Conservation (phyloP, 1,284 basidiomycete genomes). For the Apiotrichum brassicae region DNA sequence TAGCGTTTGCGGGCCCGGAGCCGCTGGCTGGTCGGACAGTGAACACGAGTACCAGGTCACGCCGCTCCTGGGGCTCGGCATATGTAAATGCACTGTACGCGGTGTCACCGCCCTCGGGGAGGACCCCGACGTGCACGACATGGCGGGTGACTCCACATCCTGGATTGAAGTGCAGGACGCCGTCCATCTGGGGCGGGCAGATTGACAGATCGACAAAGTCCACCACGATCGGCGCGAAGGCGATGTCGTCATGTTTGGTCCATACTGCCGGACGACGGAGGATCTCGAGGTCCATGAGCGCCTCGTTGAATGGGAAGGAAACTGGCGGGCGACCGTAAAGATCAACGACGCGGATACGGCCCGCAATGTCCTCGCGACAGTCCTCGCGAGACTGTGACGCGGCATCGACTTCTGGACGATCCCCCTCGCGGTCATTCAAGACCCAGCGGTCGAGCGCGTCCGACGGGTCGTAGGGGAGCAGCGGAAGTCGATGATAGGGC, state of each 20-base stretch:
- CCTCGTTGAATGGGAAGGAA: background rate
- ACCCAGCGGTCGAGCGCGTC: background rate
- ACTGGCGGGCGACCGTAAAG: background rate
- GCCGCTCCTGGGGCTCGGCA: background rate
- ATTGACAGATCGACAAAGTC: background rate
- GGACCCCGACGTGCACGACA: background rate
- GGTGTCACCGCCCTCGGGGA: background rate
- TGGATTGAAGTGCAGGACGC: background rate
- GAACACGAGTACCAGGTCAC: background rate
- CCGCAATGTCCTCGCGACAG: slow-evolving; percentile 1
- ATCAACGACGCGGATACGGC: slow-evolving; percentile 1
- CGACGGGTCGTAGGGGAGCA: background rate
- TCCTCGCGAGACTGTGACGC: background rate
- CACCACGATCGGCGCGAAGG: background rate
- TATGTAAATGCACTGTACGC: background rate
- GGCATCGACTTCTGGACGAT: background rate
- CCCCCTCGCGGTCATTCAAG: background rate
- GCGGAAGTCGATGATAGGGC: background rate
- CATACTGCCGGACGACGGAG: background rate
- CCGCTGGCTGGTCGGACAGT: background rate
- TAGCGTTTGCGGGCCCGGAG: background rate
- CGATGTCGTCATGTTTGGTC: background rate
- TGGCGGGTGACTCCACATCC: background rate
- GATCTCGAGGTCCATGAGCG: slow-evolving; percentile 1
- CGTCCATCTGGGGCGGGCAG: background rate